Percentiles rank a stretch among this genome's conserved stretches.
phyloP scores from a whole-genome alignment of 371 early-diverging fungal genomes.

The Umbelopsis sp. region DNA sequence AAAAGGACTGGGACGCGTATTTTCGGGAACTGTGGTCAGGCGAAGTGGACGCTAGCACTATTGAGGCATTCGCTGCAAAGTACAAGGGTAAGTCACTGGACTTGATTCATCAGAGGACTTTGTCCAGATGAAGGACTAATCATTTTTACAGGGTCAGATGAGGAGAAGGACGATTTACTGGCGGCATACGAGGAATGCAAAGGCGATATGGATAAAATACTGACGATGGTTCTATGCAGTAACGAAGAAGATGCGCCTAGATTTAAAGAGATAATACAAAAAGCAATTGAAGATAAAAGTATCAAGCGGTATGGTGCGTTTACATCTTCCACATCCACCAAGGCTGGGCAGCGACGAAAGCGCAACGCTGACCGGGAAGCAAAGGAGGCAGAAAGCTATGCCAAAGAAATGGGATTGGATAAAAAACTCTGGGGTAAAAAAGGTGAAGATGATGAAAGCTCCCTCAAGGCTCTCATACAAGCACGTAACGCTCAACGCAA shows the following conservation, averaged over 20 bases:
- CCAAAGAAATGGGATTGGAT: constrained; percentile 52
- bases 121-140: not conserved
- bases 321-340: constrained; percentile 52
- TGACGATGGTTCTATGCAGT: constrained; percentile 66
- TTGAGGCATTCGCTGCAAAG: constrained; percentile 66
- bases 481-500: constrained; percentile 40
- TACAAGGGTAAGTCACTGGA: constrained; percentile 60
- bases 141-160: constrained; percentile 68
- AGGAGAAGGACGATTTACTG: constrained; percentile 80
- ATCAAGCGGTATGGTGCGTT: constrained; percentile 57
- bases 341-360: constrained; percentile 55
- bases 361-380: constrained; percentile 60
- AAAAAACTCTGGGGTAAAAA: constrained; percentile 33
- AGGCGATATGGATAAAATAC: constrained; percentile 79
- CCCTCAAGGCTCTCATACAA: constrained; percentile 54
- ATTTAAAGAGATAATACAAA: constrained; percentile 64
- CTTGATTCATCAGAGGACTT: not conserved
- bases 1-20: constrained; percentile 80
- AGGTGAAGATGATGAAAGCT: constrained; percentile 29
- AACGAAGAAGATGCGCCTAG: constrained; percentile 72
- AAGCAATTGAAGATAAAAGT: constrained; percentile 62
- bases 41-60: constrained; percentile 74
- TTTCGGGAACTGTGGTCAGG: constrained; percentile 85
- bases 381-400: constrained; percentile 53
- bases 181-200: constrained; percentile 65